Evolutionary conservation across 2,329 filamentous ascomycete genomes (phyloP).

Genomic region (Verticillium alfalfae): DNA sequence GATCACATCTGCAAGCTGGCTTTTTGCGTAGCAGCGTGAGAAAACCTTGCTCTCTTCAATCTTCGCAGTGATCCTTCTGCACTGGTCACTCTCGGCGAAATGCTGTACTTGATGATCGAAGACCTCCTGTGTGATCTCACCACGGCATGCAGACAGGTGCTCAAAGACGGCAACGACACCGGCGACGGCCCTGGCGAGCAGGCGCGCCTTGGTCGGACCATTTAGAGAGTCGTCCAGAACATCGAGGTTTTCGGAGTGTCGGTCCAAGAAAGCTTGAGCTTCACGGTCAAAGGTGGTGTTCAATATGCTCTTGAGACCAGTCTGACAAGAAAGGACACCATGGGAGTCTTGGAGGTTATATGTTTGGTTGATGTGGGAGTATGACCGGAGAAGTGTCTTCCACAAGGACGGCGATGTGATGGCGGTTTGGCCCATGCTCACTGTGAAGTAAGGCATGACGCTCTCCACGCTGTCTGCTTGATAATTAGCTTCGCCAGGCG

Average conservation of each 20-base stretch:
- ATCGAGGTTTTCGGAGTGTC: constrained; percentile 9
- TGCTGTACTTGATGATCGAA: constrained; percentile 21
- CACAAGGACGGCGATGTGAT: constrained; percentile 9
- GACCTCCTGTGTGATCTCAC: neutral
- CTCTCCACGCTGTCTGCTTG: constrained; percentile 9
- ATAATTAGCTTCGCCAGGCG: neutral
- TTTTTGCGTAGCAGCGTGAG: constrained; percentile 23
- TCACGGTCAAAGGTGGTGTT: constrained; percentile 25
- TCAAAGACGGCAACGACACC: constrained; percentile 24
- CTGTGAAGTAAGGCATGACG: constrained; percentile 10
- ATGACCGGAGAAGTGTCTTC: constrained; percentile 11
- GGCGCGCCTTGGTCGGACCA: constrained; percentile 22
- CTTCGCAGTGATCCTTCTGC: constrained; percentile 19
- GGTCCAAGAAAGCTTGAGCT: constrained; percentile 22
- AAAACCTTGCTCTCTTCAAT: constrained; percentile 23
- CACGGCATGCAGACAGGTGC: constrained; percentile 11
- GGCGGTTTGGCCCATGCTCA: constrained; percentile 9
- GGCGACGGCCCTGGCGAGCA: constrained; percentile 28
- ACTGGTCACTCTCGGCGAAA: constrained; percentile 22
- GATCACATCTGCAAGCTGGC: constrained; percentile 24
- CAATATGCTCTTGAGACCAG: constrained; percentile 17
- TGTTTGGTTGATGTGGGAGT: constrained; percentile 4
- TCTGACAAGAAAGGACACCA: constrained; percentile 16
- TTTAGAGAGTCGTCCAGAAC: constrained; percentile 15
- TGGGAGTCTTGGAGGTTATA: constrained; percentile 9